phyloP scores from a whole-genome alignment of 805 yeast species.

The Lipomyces lipofer region DNA sequence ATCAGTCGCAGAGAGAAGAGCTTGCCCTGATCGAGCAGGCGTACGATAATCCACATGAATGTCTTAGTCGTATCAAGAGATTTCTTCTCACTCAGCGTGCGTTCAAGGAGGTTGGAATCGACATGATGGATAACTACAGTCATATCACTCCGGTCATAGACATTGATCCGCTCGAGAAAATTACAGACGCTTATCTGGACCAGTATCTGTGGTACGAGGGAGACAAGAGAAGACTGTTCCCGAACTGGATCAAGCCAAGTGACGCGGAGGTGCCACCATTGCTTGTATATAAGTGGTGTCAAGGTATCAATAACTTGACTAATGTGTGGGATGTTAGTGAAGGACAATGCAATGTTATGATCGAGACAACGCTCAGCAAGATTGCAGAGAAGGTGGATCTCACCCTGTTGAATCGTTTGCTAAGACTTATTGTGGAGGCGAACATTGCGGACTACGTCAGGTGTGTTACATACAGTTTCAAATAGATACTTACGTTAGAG shows the following conservation, averaged over 20 bases:
- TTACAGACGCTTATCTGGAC: conserved; percentile 93
- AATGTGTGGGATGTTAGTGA: conserved; percentile 74
- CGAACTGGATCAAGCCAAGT: conserved; percentile 94
- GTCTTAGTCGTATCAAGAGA: conserved; percentile 78
- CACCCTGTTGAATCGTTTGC: conserved; percentile 76
- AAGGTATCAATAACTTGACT: conserved; percentile 77
- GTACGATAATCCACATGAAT: conserved; percentile 94
- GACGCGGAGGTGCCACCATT: conserved; percentile 93
- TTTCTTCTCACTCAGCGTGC: conserved; percentile 83
- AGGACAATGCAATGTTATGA: conserved; percentile 79
- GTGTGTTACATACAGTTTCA: conserved; percentile 10
- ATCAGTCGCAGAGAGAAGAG: conserved; percentile 88
- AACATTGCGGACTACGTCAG: conserved; percentile 87
- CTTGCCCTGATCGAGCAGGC: conserved; percentile 92
- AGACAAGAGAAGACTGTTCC: conserved; percentile 81
- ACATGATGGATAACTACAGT: conserved; percentile 89
- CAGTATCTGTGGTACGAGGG: conserved; percentile 97
- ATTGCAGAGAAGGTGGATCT: conserved; percentile 85
- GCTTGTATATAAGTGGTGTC: conserved; percentile 90
- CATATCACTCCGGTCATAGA: conserved; percentile 82
- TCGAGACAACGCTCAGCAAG: conserved; percentile 72
- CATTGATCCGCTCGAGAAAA: conserved; percentile 89
- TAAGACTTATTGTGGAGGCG: conserved; percentile 81
- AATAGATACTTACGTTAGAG: background rate
- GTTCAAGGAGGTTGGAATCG: conserved; percentile 82